phyloP scores from a whole-genome alignment of 805 yeast genomes.

The Wickerhamomyces bisporus region DNA sequence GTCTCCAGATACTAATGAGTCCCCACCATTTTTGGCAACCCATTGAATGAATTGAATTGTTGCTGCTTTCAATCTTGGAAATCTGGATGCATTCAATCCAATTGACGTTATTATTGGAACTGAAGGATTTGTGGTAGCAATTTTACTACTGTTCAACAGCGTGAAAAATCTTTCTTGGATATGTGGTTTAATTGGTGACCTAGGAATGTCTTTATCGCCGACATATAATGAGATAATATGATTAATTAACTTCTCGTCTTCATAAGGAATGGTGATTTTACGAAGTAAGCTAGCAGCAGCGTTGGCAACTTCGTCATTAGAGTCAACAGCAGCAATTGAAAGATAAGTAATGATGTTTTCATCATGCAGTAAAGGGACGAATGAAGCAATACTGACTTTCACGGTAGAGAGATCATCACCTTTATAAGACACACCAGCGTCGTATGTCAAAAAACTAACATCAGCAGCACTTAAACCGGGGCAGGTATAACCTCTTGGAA shows the following conservation, averaged over 20 bases:
- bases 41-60: slow-evolving; percentile 63
- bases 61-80: slow-evolving; percentile 45
- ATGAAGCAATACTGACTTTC: slow-evolving; percentile 37
- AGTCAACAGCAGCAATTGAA: slow-evolving; percentile 60
- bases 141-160: slow-evolving; percentile 45
- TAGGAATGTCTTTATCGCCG: slow-evolving; percentile 38
- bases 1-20: slow-evolving; percentile 11
- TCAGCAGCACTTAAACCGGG: slow-evolving; percentile 64
- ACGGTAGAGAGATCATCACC: slow-evolving; percentile 38
- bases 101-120: slow-evolving; percentile 48
- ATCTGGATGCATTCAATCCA: slow-evolving; percentile 52
- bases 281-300: slow-evolving; percentile 46
- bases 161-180: slow-evolving; percentile 53
- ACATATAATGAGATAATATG: slow-evolving; percentile 42
- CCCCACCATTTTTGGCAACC: slow-evolving; percentile 35
- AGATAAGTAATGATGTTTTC: slow-evolving; percentile 42
- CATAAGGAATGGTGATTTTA: slow-evolving; percentile 47
- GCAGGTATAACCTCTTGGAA: slow-evolving; percentile 41
- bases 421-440: slow-evolving; percentile 61
- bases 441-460: slow-evolving; percentile 56
- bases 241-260: slow-evolving; percentile 40
- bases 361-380: slow-evolving; percentile 30
- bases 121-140: slow-evolving; percentile 37
- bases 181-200: slow-evolving; percentile 48
- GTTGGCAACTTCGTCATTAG: slow-evolving; percentile 49